Percentiles rank a stretch among this genome's conserved stretches.
Evolutionary conservation across 106 monocot species (phyloP).

Genomic region (Apostasia shenzhenica): DNA sequence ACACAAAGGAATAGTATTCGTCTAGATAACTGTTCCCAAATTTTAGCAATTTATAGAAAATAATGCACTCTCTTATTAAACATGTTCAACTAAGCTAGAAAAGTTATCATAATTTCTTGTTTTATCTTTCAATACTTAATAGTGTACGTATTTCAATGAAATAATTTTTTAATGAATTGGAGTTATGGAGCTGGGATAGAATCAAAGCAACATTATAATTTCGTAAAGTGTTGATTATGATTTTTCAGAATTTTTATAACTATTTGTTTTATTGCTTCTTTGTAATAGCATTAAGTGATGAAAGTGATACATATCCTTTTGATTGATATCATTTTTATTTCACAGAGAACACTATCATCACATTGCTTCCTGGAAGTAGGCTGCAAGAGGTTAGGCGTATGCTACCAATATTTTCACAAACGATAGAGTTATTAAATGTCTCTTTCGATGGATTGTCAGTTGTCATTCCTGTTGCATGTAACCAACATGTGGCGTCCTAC

Average conservation of each 20-base stretch:
- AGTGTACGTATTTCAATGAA: not conserved
- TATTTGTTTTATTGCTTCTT: too few relatives aligned
- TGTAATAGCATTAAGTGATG: not conserved
- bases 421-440: constrained; percentile 45
- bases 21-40: too few relatives aligned
- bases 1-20: too few relatives aligned
- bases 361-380: constrained; percentile 93
- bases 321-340: constrained; percentile 1
- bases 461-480: constrained; percentile 64
- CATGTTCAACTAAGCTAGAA: not conserved
- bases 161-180: not conserved
- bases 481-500: constrained; percentile 55
- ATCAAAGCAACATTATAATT: not conserved
- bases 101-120: not conserved
- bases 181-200: not conserved
- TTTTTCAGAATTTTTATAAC: too few relatives aligned
- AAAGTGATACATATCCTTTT: not conserved
- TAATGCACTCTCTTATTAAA: not conserved
- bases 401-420: constrained; percentile 74
- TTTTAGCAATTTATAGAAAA: too few relatives aligned
- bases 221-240: too few relatives aligned
- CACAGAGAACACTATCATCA: constrained; percentile 55
- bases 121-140: not conserved
- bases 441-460: constrained; percentile 35
- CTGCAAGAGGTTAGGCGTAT: constrained; percentile 86